Conservation (phyloP, 345 rosid species). For the Acer yangbiense region DNA sequence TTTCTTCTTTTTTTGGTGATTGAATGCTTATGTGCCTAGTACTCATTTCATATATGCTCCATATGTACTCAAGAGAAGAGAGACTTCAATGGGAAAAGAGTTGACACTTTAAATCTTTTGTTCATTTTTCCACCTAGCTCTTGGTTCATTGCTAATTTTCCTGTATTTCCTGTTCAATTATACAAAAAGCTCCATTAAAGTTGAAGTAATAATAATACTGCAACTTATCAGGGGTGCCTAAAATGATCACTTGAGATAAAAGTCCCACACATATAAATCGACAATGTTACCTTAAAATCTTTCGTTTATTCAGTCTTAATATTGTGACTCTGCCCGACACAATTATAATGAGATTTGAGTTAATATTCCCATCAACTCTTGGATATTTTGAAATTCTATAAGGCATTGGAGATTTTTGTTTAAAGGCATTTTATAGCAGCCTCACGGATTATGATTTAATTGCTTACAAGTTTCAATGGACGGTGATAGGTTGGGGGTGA, state of each 20-base stretch:
- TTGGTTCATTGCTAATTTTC: not conserved
- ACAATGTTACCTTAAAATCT: not conserved
- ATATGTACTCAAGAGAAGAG: not conserved
- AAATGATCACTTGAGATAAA: not conserved
- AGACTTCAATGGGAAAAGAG: not conserved
- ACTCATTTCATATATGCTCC: not conserved
- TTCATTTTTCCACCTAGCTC: not conserved
- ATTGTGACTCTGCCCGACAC: not conserved
- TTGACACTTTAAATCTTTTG: not conserved
- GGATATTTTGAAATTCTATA: constrained; percentile 4
- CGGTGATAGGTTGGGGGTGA: constrained; percentile 82
- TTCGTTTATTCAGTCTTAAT: not conserved
- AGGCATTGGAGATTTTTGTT: not conserved
- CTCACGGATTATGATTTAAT: not conserved
- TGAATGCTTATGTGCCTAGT: not conserved
- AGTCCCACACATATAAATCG: not conserved
- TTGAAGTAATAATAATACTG: not conserved
- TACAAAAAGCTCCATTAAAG: not conserved
- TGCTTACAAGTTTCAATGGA: constrained; percentile 1
- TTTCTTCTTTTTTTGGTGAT: not conserved
- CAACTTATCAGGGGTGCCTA: not conserved
- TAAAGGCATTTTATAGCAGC: not conserved
- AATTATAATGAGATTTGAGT: not conserved
- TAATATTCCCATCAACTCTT: not conserved
- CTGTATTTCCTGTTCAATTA: not conserved